Conservation (phyloP, 768 basidiomycete species). For the Mycena rebaudengoi region DNA sequence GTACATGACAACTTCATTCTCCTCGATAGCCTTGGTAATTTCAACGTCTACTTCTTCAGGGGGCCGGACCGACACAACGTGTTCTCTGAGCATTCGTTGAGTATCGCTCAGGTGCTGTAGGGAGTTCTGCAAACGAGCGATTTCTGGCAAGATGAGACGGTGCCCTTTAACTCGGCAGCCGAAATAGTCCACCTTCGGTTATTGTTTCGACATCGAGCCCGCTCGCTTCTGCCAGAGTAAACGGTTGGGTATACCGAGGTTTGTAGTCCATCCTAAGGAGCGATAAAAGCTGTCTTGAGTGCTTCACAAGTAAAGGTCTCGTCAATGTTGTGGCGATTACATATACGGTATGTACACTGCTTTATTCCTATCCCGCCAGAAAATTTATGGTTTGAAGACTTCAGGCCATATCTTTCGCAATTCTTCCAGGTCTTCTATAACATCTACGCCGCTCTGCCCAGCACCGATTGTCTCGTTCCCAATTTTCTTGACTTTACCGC, state of each 20-base stretch:
- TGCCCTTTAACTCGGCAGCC: not conserved
- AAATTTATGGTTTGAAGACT: constrained; percentile 54
- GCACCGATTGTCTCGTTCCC: constrained; percentile 46
- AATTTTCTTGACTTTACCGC: constrained; percentile 62
- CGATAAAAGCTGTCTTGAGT: no score
- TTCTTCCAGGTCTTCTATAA: constrained; percentile 68
- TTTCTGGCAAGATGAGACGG: constrained; percentile 58
- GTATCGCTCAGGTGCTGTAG: constrained; percentile 68
- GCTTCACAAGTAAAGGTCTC: no score
- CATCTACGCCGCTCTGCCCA: constrained; percentile 54
- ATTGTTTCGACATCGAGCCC: constrained; percentile 72
- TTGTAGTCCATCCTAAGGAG: constrained; percentile 63
- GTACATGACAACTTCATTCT: constrained; percentile 80
- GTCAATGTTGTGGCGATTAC: not conserved
- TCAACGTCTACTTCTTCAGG: constrained; percentile 60
- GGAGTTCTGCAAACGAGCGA: constrained; percentile 78
- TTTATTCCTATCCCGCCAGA: no score
- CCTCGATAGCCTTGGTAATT: constrained; percentile 65
- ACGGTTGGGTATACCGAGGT: constrained; percentile 78
- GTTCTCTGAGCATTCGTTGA: constrained; percentile 62
- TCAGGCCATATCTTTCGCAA: constrained; percentile 79
- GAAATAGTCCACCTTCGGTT: constrained; percentile 65
- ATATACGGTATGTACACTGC: not conserved
- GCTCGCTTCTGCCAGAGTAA: constrained; percentile 71
- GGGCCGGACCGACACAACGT: constrained; percentile 44